A percentile compares a stretch with the other conserved stretches of the same genome.
Evolutionary conservation across 2,329 filamentous ascomycete species (phyloP).

Genomic region (Botrytis tulipae): DNA sequence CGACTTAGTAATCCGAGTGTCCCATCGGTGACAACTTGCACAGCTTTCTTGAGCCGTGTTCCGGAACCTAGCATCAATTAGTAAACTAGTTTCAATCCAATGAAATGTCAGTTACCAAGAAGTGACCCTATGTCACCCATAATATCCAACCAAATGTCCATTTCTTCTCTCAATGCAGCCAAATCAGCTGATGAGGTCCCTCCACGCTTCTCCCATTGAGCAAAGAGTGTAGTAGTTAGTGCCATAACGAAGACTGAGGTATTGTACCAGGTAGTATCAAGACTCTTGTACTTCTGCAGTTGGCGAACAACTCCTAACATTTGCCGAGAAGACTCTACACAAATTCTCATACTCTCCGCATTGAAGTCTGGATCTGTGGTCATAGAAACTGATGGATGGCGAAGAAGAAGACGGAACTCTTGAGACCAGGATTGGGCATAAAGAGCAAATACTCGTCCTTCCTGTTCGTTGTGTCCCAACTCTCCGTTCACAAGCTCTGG

Average conservation of each 20-base stretch:
- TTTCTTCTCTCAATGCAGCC: slow-evolving; percentile 60
- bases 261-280: slow-evolving; percentile 79
- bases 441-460: slow-evolving; percentile 50
- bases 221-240: slow-evolving; percentile 70
- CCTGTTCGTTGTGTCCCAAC: slow-evolving; percentile 41
- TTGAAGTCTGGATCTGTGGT: slow-evolving; percentile 54
- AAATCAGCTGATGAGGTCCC: slow-evolving; percentile 59
- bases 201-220: slow-evolving; percentile 64
- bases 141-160: slow-evolving; percentile 67
- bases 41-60: slow-evolving; percentile 46
- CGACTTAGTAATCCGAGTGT: slow-evolving; percentile 48
- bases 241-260: slow-evolving; percentile 69
- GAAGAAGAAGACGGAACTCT: slow-evolving; percentile 58
- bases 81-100: background rate
- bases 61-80: slow-evolving; percentile 44
- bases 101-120: slow-evolving; percentile 54
- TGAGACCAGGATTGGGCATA: slow-evolving; percentile 54
- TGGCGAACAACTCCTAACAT: slow-evolving; percentile 60
- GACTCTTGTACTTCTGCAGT: slow-evolving; percentile 61
- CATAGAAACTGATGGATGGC: slow-evolving; percentile 60
- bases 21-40: slow-evolving; percentile 49
- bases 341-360: slow-evolving; percentile 62
- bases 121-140: slow-evolving; percentile 64
- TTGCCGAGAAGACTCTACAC: slow-evolving; percentile 62
- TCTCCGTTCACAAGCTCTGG: slow-evolving; percentile 53